Base-by-base conservation (phyloP, 306 rosid genomes). In the Rosa lucieae region DNA sequence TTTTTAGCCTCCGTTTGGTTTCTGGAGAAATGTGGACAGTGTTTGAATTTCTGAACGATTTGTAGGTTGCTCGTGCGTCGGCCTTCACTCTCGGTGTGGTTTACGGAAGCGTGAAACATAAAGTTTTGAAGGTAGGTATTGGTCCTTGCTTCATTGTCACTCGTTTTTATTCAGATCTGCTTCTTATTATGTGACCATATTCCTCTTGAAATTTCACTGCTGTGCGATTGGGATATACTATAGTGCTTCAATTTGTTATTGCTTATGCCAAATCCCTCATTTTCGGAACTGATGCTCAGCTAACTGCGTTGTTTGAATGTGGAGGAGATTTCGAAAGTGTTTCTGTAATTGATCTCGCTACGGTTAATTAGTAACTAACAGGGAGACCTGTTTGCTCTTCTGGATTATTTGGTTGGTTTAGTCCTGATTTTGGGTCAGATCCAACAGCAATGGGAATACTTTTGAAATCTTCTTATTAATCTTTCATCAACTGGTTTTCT, bases 11-110 rank as follows among this genome's bases (percentile, higher is more conserved):
- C 39, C 29, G 12, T 44, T 58, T 42, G 10, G 20, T 26, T 40
- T 42, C 17, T 42, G 51, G 14, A 56, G 62, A 13, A 49, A 70
- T 17, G 46, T n/a, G 12, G 72, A 32, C 37, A 39, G 17, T 23
- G 52, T 26, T 67, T 11, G 78, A 39, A 26, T 67, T 63, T 15
- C 8, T 26, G 23, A 9, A 1, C 46, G 17, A n/a, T 37, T 78
- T 47, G 12, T 72, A 87, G 90, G 86, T 87, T 32, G 86, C 90
- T 49, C 90, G 90, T 55, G 90, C 79, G 29, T 87, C 90, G 13
- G 88, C 88, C 2, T 80, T 85, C 70, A 58, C 84, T 47, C 56
- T 82, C 2, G 87, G 87, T 49, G 40, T 87, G 67, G 82, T 87
- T 56, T 87, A 87, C 43, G 88, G 90, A 67, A 72, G 78, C 63